Evolutionary conservation across 495 filamentous ascomycete species (phyloP), one percentile per base, ranked within the genome.

Genomic region (Podospora bellae-mahoneyi): DNA sequence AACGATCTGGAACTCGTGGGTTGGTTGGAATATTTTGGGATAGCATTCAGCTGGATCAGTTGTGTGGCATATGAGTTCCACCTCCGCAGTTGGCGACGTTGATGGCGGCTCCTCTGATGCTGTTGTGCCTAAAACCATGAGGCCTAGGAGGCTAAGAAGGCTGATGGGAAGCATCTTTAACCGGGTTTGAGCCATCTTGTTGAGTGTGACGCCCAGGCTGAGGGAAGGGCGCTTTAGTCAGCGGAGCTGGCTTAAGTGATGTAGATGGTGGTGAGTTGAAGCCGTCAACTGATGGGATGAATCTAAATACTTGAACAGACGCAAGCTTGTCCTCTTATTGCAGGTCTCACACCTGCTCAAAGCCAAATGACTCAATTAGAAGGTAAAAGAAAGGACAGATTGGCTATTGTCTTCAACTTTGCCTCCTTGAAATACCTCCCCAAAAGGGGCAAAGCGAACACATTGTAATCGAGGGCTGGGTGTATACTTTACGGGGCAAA

Each of bases 41-140:
- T 91, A 90, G 73, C 89, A 91, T 39, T 87, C 86, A 34, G 81
- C 77, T 0, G 83, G 78, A 71, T 88, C 80, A 34, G 78, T 73
- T 20, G 84, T 85, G 69, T 89, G 86, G 66, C 89, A 91, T 71
- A 91, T 89, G n/a, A 89, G 77, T 32, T 88, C 82, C 20, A 75
- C 65, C 7, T 79, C 74, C 19, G 66, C 64, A 7, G 59, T 69
- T 54, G 79, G 70, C 19, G 79, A 66, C 7, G 77, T 75, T 6
- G 76, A 76, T 39, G 68, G 63, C 26, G 76, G 34, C 2, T 58
- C 54, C 2, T 71, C 62, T 1, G 78, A 77, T 0, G 73, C 72
- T n/a, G 70, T 63, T 44, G 76, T 68, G 18, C 68, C 69, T 5
- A 56, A 56, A n/a, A 56, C 68, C 55, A 73, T 66, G 60, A 76